Evolutionary conservation across 768 basidiomycete species (phyloP).

Genomic region (Naganishia vishniacii): DNA sequence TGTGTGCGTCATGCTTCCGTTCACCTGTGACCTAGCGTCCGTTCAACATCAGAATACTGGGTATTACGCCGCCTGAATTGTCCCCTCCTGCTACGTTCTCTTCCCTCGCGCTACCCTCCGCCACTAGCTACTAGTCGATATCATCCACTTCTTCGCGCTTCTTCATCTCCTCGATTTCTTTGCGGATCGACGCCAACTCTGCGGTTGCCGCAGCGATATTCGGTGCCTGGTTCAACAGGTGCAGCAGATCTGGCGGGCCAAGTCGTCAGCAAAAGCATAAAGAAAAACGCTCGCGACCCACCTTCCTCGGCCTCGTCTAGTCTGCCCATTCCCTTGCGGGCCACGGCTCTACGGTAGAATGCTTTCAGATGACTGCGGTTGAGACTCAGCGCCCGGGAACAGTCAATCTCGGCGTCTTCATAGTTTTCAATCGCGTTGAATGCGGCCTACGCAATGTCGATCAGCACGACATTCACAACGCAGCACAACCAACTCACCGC

Average conservation of each 20-base stretch:
- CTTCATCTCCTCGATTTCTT: conserved; percentile 31
- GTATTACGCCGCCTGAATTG: too few species aligned
- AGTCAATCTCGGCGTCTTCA: conserved; percentile 45
- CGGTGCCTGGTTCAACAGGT: conserved; percentile 29
- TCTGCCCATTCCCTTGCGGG: conserved; percentile 40
- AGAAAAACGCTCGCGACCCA: too few species aligned
- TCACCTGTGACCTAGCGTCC: too few species aligned
- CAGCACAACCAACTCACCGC: too few species aligned
- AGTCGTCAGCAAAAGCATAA: neutral
- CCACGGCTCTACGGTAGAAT: conserved; percentile 45
- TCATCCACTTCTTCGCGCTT: conserved; percentile 25
- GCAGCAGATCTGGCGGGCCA: conserved; percentile 22
- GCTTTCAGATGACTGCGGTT: conserved; percentile 47
- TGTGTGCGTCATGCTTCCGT: too few species aligned
- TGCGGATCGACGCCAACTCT: conserved; percentile 27
- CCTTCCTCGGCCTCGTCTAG: conserved; percentile 42
- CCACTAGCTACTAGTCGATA: conserved; percentile 23
- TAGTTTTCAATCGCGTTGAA: conserved; percentile 43
- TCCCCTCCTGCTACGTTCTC: too few species aligned
- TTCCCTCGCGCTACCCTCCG: neutral
- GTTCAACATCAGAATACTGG: too few species aligned
- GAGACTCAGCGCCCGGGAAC: conserved; percentile 37
- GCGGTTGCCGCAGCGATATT: conserved; percentile 30
- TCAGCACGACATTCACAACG: too few species aligned
- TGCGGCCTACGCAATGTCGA: conserved; percentile 30